A percentile compares a stretch with the other conserved stretches of the same genome.
These are phyloP conservation scores for Annona cherimola DNA, from an alignment of 164 flowering plant genomes.

Conservation along the genomic window DNA sequence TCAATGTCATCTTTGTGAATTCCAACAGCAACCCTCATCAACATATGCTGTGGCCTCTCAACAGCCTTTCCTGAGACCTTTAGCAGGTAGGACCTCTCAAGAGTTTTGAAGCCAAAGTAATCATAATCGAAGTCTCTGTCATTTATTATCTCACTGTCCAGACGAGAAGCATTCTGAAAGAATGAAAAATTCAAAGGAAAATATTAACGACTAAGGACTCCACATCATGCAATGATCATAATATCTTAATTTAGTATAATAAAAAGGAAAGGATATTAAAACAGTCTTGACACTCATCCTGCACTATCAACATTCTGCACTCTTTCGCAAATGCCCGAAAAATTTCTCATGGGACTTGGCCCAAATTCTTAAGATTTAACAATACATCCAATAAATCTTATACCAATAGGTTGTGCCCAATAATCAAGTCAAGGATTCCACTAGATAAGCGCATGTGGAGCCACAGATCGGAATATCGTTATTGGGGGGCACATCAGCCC, in stretches of 20 bases:
- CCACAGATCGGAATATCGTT: too few relatives aligned
- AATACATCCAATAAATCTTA: neutral
- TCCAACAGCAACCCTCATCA: slow-evolving; percentile 99
- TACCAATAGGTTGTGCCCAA: neutral
- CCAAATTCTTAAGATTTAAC: neutral
- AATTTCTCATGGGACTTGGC: neutral
- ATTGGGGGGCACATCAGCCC: too few relatives aligned
- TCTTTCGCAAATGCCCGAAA: too few relatives aligned
- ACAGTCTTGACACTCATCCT: too few relatives aligned
- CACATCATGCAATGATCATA: neutral
- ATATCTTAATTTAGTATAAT: neutral
- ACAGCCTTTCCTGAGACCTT: slow-evolving; percentile 89
- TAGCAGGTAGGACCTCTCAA: slow-evolving; percentile 94
- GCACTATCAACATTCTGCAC: too few relatives aligned
- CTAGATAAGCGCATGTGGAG: too few relatives aligned
- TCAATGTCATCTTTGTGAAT: slow-evolving; percentile 95
- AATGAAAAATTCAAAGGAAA: neutral
- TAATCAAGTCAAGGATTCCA: neutral
- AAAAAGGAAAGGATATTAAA: neutral
- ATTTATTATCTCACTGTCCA: slow-evolving; percentile 97
- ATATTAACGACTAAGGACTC: neutral
- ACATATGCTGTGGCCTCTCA: slow-evolving; percentile 98
- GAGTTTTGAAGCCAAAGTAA: slow-evolving; percentile 98
- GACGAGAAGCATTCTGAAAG: slow-evolving; percentile 80
- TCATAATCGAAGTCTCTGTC: slow-evolving; percentile 98